Evolutionary conservation across 352 stramenopile species (phyloP).

Genomic region (Phytopythium montanum): DNA sequence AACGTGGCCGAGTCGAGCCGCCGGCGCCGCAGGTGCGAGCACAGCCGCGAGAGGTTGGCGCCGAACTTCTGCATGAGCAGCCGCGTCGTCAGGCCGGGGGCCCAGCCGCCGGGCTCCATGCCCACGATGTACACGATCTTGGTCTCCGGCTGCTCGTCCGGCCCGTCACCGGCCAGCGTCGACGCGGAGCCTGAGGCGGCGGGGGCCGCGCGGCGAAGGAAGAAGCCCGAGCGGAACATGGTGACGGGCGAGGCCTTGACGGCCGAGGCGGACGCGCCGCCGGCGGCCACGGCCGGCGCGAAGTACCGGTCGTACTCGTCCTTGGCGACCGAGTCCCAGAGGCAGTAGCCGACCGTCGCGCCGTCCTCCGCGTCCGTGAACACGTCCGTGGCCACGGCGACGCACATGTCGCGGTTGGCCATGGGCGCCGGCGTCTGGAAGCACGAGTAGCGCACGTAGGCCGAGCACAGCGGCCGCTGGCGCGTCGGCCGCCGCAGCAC

Average conservation of each 20-base stretch:
- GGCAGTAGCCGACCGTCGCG: conserved; percentile 52
- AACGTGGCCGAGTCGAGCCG: conserved; percentile 44
- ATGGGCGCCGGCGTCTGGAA: conserved; percentile 32
- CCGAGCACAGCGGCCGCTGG: conserved; percentile 30
- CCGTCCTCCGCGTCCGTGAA: conserved; percentile 28
- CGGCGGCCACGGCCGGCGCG: conserved; percentile 2
- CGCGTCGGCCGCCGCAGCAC: conserved; percentile 32
- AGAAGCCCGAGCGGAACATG: conserved; percentile 56
- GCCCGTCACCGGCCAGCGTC: conserved; percentile 4
- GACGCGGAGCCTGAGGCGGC: conserved; percentile 8
- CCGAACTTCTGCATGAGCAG: conserved; percentile 46
- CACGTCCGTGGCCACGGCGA: conserved; percentile 30
- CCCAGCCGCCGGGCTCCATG: conserved; percentile 28
- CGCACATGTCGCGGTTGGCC: conserved; percentile 31
- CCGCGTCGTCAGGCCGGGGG: conserved; percentile 26
- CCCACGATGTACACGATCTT: conserved; percentile 65
- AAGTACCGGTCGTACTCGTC: conserved; percentile 22
- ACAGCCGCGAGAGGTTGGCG: conserved; percentile 32
- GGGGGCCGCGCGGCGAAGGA: conserved; percentile 18
- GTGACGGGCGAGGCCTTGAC: conserved; percentile 8
- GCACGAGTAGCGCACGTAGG: conserved; percentile 31
- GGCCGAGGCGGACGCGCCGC: neutral
- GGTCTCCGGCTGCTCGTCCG: conserved; percentile 19
- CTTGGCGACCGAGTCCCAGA: conserved; percentile 53
- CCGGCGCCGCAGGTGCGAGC: conserved; percentile 42